Conservation (phyloP, 1,284 basidiomycete genomes). For the Leccinum angustisporum region DNA sequence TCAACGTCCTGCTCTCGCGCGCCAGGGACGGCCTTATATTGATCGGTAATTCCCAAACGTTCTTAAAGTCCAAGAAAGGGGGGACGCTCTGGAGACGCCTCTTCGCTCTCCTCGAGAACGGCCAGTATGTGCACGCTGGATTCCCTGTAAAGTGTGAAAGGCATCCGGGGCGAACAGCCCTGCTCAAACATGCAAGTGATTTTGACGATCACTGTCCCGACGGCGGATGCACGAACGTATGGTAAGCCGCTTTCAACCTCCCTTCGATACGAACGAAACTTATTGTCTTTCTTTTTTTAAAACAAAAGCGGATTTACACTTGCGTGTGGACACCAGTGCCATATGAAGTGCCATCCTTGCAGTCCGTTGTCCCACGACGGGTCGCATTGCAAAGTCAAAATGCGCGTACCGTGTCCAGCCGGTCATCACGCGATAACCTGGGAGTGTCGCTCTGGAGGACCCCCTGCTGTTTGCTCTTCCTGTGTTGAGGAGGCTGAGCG, state of each 20-base stretch:
- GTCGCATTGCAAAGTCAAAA: constrained; percentile 28
- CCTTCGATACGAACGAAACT: background rate
- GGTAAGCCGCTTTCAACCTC: constrained; percentile 37
- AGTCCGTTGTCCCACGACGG: constrained; percentile 31
- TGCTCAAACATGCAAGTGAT: constrained; percentile 41
- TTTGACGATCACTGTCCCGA: constrained; percentile 55
- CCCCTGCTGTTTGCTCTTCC: background rate
- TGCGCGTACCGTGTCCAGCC: background rate
- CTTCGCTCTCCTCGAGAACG: constrained; percentile 41
- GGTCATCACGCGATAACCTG: background rate
- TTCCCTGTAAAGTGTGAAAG: constrained; percentile 54
- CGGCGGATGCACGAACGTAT: constrained; percentile 56
- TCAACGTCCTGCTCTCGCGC: constrained; percentile 62
- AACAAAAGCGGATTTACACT: constrained; percentile 5
- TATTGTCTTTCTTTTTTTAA: background rate
- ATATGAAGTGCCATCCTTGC: constrained; percentile 49
- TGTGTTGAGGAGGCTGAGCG: background rate
- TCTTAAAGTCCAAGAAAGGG: constrained; percentile 50
- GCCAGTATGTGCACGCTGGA: constrained; percentile 51
- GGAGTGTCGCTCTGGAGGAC: background rate
- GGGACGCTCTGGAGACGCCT: constrained; percentile 48
- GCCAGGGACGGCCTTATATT: constrained; percentile 58
- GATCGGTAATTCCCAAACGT: constrained; percentile 58
- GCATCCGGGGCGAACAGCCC: constrained; percentile 42
- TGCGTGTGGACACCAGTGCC: constrained; percentile 48